Base-by-base conservation (phyloP, 441 rosid genomes). In the Eruca vesicaria region DNA sequence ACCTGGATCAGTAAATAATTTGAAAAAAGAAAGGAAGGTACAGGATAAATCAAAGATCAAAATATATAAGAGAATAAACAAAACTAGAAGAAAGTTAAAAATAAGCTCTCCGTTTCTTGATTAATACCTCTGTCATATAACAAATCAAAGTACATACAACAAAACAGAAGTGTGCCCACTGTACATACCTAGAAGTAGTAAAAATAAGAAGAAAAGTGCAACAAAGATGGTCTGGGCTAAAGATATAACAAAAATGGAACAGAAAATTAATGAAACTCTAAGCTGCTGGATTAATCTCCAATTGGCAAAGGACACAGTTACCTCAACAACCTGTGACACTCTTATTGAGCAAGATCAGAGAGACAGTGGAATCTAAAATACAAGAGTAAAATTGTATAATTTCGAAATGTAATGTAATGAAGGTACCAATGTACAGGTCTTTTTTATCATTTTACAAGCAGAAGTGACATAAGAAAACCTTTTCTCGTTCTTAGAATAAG, bases 401-500 rank as follows among this genome's bases (percentile, higher is more conserved):
- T 48, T 35, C 38, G 63, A 71, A 82, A 69, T 72, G 58, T 53
- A 53, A 69, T 78, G 58, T 74, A 79, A 83, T 75, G 84, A 84
- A 65, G 69, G 79, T 79, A 71, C 76, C 82, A 77, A 70, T 83
- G 83, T 80, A 85, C 86, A 85, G 26, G 57, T 45, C 45, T 75
- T 80, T 33, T 53, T 74, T 80, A n/a, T 77, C 85, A 88, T 80
- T 84, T 84, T 87, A 90, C 90, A 86, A 74, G 87, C 84, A 87
- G 78, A 82, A 88, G 85, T 81, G 82, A 86, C 90, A 86, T 85
- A 85, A 87, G 82, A 85, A 88, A 84, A 90, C 96, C 93, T 90
- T 87, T 86, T 88, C 81, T 88, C 96, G 50, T 85, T 81, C 81
- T 81, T 88, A 84, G 89, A 85, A 83, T 85, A 63, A 83, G 84